Evolutionary conservation across 768 basidiomycete species (phyloP).

Genomic region (Leucosporidium creatinivorum): DNA sequence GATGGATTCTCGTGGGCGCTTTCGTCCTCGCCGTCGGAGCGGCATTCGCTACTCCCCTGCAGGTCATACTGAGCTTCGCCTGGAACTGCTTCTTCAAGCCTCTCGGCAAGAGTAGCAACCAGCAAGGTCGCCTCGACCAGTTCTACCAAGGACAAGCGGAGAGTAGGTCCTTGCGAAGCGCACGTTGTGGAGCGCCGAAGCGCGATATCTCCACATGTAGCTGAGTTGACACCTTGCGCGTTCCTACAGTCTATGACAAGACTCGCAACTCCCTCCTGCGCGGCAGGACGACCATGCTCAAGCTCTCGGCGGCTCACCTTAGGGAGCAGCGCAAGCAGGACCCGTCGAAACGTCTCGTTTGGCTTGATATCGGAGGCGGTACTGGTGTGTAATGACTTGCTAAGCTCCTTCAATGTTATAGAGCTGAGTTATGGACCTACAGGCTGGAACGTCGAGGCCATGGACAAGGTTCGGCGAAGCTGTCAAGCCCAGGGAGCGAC

Average conservation of each 20-base stretch:
- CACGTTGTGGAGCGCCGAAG: neutral
- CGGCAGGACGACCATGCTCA: conserved; percentile 65
- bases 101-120: conserved; percentile 15
- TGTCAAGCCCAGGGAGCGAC: neutral
- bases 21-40: neutral
- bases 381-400: conserved; percentile 45
- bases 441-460: conserved; percentile 65
- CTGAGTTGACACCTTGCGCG: neutral
- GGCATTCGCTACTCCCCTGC: neutral
- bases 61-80: conserved; percentile 1
- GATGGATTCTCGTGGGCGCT: conserved; percentile 2
- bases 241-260: conserved; percentile 52
- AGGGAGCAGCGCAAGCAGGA: conserved; percentile 45
- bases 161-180: neutral
- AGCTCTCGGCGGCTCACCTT: conserved; percentile 59
- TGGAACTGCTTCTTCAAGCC: conserved; percentile 29
- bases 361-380: conserved; percentile 73
- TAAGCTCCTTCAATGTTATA: neutral
- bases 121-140: conserved; percentile 21
- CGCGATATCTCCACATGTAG: neutral
- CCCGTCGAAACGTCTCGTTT: conserved; percentile 53
- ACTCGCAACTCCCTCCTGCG: conserved; percentile 58
- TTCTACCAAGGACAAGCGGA: conserved; percentile 23
- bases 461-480: conserved; percentile 43
- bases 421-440: neutral